Conservation (phyloP, 331 rosid species). For the Malus hybrid region DNA sequence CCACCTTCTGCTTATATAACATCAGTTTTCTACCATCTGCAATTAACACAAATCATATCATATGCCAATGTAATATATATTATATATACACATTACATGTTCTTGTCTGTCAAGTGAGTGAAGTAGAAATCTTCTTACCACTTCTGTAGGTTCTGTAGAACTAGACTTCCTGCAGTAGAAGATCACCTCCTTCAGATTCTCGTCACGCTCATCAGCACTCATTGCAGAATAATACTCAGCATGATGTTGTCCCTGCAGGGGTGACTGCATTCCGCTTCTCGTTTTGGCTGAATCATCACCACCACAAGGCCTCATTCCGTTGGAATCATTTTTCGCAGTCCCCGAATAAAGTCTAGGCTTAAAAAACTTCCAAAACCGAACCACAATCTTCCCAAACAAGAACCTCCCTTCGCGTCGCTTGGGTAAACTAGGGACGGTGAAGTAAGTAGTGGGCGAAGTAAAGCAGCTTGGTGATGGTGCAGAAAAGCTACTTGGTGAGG, state of each 20-base stretch:
- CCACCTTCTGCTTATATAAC: neutral
- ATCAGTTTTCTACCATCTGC: neutral
- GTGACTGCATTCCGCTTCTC: neutral
- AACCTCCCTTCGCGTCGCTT: neutral
- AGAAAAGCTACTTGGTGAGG: neutral
- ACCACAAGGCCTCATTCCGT: neutral
- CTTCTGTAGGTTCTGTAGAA: neutral
- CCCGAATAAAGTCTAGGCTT: neutral
- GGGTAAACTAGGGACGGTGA: neutral
- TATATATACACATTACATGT: neutral
- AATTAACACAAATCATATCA: neutral
- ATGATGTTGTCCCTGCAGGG: neutral
- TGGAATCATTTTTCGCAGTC: neutral
- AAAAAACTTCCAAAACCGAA: slow-evolving; percentile 10
- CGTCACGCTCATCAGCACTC: neutral
- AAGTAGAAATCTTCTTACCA: neutral
- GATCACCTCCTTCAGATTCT: slow-evolving; percentile 8
- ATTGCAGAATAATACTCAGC: neutral
- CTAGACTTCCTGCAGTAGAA: slow-evolving; percentile 12
- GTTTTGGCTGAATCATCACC: neutral
- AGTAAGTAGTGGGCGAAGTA: neutral
- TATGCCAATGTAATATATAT: neutral
- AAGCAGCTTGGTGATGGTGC: neutral
- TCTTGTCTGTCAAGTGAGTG: neutral
- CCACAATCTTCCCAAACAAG: neutral